Evolutionary conservation across 1,284 basidiomycete species (phyloP), one percentile per base, ranked within the genome.

Genomic region (Exsudoporus floridanus): DNA sequence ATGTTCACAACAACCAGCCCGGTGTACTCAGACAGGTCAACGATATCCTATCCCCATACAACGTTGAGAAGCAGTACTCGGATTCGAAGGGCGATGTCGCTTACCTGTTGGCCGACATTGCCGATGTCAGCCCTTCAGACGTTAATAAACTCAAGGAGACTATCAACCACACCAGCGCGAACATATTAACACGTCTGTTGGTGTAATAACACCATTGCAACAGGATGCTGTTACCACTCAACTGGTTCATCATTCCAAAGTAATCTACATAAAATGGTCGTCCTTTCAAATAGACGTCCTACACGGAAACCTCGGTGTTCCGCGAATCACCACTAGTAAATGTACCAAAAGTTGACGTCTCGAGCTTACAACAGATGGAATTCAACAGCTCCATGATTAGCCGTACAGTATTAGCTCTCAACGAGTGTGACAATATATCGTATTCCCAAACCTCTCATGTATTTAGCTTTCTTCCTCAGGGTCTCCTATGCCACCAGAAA

Each of bases 31-130:
- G 88, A 64, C 86, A 88, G 64, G 91, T 99, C 78, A 99, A 99
- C 81, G 91, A 96, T 63, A 84, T 84, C 28, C 77, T 99, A 44
- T 92, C 90, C 52, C 86, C 90, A 43, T 94, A 96, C 82, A 99
- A 99, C 74, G 96, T 99, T 69, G 95, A 98, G 76, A 98, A 99
- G 79, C 97, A 99, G 74, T 97, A 90, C 74, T 94, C 96, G 18
- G 95, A 98, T 70, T 94, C 92, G 50, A 94, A 94, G 75, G 94
- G 93, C 61, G 94, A 96, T 60, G 79, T 96, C 50, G 96, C 94
- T 19, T 97, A 96, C 72, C 81, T 98, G 59, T 88, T 98, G 84
- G 94, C 94, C 18, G 96, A 99, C 74, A 96, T 99, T 62, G 86
- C 90, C 31, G 85, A 93, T 60, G 94, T 98, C 60, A 90, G 88